A percentile compares a stretch with the other conserved stretches of the same genome.
Conservation (phyloP, 257 asterid species). For the Solanum paucissectum region DNA sequence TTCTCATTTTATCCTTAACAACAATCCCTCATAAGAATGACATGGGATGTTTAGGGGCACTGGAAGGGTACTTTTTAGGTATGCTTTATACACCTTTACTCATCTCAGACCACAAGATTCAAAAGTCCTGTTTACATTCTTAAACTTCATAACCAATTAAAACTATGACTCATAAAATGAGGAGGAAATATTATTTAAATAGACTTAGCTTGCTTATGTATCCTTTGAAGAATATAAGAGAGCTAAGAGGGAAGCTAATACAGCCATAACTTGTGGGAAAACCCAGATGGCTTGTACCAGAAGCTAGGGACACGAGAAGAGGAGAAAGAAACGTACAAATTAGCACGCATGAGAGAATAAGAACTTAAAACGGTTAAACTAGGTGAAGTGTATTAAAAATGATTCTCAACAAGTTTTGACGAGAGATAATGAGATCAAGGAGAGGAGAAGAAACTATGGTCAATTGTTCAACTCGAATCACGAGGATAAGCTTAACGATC, state of each 20-base stretch:
- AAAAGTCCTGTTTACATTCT: not conserved
- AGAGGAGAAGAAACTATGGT: not conserved
- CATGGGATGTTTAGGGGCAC: not conserved
- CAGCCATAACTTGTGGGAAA: not conserved
- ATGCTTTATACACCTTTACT: not conserved
- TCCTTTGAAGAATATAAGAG: not conserved
- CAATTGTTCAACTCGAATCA: not conserved
- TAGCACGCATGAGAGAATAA: not conserved
- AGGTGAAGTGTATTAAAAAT: not conserved
- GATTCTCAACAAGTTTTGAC: not conserved
- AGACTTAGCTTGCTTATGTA: not conserved
- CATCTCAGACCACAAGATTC: not conserved
- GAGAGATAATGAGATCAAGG: not conserved
- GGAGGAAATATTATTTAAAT: not conserved
- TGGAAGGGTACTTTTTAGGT: not conserved
- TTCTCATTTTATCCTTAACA: not conserved
- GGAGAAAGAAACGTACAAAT: not conserved
- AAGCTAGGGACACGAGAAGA: not conserved
- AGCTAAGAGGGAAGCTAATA: not conserved
- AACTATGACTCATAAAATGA: not conserved
- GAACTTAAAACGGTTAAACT: not conserved
- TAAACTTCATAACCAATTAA: not conserved
- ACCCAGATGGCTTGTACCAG: not conserved
- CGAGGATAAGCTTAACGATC: not conserved
- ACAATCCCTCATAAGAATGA: not conserved